Percentiles rank a stretch among this genome's conserved stretches.
Evolutionary conservation across 1,139 yeast species (phyloP).

Genomic region (Pneumocystis oryctolagi): DNA sequence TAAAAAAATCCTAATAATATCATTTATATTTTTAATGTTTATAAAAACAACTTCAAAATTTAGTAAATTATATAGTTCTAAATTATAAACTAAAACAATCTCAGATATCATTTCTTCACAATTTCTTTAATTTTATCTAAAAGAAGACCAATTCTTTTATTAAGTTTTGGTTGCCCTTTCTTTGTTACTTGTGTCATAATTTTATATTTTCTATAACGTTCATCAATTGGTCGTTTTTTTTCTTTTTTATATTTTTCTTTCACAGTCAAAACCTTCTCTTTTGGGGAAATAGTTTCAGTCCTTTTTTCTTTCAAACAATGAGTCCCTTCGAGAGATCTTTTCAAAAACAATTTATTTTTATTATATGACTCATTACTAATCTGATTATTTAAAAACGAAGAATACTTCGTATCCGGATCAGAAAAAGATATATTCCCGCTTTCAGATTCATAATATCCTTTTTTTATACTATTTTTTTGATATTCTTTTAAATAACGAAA

Average conservation of each 20-base stretch:
- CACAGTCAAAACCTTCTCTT: not conserved
- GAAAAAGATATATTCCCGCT: not conserved
- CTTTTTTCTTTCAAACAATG: conserved; percentile 10
- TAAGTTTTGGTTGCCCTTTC: conserved; percentile 15
- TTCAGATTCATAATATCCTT: not conserved
- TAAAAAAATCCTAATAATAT: too few species aligned
- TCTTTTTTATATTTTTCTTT: conserved; percentile 5
- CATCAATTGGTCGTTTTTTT: conserved; percentile 7
- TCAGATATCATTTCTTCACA: not conserved
- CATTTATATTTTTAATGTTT: too few species aligned
- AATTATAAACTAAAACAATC: not conserved
- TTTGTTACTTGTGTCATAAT: conserved; percentile 13
- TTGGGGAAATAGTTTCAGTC: conserved; percentile 4
- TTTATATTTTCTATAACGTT: conserved; percentile 5
- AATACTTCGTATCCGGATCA: not conserved
- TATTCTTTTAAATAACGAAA: not conserved
- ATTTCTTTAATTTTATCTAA: conserved; percentile 8
- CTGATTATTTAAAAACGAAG: not conserved
- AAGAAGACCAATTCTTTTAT: conserved; percentile 12
- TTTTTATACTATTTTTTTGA: not conserved
- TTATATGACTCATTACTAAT: not conserved
- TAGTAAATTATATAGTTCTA: not conserved
- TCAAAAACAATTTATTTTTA: not conserved
- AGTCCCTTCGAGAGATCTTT: not conserved
- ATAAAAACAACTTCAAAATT: too few species aligned